A percentile compares a stretch with the other conserved stretches of the same genome.
These are phyloP conservation scores for Globomyces pollinis-pini DNA, from an alignment of 192 early-diverging fungal genomes.

Conservation along the genomic window DNA sequence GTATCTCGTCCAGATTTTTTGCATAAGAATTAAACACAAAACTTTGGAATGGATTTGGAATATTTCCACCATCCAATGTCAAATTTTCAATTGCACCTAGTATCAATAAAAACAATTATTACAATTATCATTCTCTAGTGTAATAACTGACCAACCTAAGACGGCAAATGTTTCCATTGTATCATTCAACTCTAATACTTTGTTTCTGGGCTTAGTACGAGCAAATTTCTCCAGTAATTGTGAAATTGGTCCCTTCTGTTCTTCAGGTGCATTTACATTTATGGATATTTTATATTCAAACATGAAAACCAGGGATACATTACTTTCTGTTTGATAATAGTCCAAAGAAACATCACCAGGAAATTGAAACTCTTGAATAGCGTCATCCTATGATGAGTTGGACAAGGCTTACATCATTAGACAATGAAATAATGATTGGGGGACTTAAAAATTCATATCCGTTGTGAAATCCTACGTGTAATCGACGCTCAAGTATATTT, in stretches of 20 bases:
- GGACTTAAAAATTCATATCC: slow-evolving; percentile 27
- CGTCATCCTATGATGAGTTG: slow-evolving; percentile 15
- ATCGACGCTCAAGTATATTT: slow-evolving; percentile 29
- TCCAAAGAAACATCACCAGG: slow-evolving; percentile 28
- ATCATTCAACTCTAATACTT: background rate
- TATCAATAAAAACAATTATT: background rate
- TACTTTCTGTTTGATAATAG: slow-evolving; percentile 13
- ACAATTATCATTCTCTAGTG: background rate
- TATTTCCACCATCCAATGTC: background rate
- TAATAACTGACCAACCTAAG: background rate
- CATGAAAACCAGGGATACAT: slow-evolving; percentile 33
- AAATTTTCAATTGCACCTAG: background rate
- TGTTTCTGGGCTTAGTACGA: background rate
- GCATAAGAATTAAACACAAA: too few relatives aligned
- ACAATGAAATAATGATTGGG: slow-evolving; percentile 23
- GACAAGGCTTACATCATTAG: background rate
- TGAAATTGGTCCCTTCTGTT: slow-evolving; percentile 17
- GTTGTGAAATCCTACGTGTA: slow-evolving; percentile 47
- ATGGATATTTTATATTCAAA: slow-evolving; percentile 39
- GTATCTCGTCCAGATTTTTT: too few relatives aligned
- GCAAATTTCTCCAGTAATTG: slow-evolving; percentile 15
- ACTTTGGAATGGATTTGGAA: background rate
- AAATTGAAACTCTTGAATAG: slow-evolving; percentile 21
- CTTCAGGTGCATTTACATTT: slow-evolving; percentile 10
- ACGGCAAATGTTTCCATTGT: background rate